Evolutionary conservation across 495 filamentous ascomycete species (phyloP).

Genomic region (Aspergillus nidulans): DNA sequence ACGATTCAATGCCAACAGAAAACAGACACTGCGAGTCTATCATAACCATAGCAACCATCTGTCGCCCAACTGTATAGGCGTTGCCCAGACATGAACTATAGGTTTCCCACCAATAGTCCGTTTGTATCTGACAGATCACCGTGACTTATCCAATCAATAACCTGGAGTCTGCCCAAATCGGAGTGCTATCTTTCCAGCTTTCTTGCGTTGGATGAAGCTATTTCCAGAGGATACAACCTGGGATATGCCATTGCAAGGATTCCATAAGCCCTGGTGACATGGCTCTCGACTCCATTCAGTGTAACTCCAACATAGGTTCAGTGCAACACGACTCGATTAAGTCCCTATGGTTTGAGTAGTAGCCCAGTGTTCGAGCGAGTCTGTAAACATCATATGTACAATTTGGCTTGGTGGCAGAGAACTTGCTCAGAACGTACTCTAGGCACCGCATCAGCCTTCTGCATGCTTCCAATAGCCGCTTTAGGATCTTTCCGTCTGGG

Average conservation of each 20-base stretch:
- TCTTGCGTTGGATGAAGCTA: neutral
- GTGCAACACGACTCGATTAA: neutral
- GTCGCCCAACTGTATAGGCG: too few relatives aligned
- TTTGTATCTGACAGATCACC: slow-evolving; percentile 8
- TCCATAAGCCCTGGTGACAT: neutral
- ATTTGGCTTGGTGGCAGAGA: neutral
- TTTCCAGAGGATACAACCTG: neutral
- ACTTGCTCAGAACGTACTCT: neutral
- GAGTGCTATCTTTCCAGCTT: neutral
- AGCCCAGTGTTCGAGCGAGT: neutral
- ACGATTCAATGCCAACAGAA: too few relatives aligned
- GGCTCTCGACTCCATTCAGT: neutral
- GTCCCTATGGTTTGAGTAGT: neutral
- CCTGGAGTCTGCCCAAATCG: neutral
- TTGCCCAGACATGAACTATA: slow-evolving; percentile 1
- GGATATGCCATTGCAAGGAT: neutral
- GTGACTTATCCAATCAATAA: neutral
- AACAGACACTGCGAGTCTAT: too few relatives aligned
- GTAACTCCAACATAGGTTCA: neutral
- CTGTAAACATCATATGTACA: neutral
- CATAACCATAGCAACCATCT: too few relatives aligned
- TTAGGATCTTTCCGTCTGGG: neutral
- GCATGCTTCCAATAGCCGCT: neutral
- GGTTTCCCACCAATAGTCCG: neutral
- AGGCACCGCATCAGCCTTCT: neutral